These are phyloP conservation scores for Trichoderma aggressivum DNA, from an alignment of 2,329 filamentous ascomycete species.

Conservation along the genomic window DNA sequence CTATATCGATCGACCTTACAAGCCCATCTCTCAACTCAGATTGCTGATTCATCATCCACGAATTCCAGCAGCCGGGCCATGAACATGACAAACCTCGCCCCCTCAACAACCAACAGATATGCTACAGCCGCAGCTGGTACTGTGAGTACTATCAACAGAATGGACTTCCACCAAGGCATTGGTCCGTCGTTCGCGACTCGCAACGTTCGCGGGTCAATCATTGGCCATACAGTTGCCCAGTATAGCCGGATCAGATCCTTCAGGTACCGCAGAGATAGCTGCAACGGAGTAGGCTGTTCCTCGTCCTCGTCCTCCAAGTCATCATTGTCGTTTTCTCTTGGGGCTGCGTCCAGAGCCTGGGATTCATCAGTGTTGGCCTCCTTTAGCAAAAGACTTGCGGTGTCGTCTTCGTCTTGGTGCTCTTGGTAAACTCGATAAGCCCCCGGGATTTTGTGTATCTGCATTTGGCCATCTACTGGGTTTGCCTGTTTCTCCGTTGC, in stretches of 20 bases:
- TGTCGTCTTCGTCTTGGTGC: slow-evolving; percentile 29
- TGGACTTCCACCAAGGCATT: slow-evolving; percentile 27
- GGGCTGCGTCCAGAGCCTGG: too few relatives aligned
- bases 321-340: too few relatives aligned
- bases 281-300: slow-evolving; percentile 5
- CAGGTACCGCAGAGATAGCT: neutral
- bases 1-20: neutral
- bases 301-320: slow-evolving; percentile 10
- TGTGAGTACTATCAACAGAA: slow-evolving; percentile 27
- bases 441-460: slow-evolving; percentile 25
- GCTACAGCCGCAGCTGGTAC: slow-evolving; percentile 28
- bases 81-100: slow-evolving; percentile 26
- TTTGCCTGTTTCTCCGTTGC: neutral
- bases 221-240: slow-evolving; percentile 37
- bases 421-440: slow-evolving; percentile 28
- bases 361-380: neutral
- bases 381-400: slow-evolving; percentile 28
- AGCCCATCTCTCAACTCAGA: neutral
- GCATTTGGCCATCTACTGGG: neutral
- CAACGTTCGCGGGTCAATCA: slow-evolving; percentile 36
- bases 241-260: slow-evolving; percentile 30
- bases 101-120: slow-evolving; percentile 27
- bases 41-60: neutral
- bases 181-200: slow-evolving; percentile 30
- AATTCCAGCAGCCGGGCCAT: slow-evolving; percentile 20